Percentiles rank a stretch among this genome's conserved stretches.
phyloP scores from a whole-genome alignment of 2,329 filamentous ascomycete genomes.

The Venturia pyrina region DNA sequence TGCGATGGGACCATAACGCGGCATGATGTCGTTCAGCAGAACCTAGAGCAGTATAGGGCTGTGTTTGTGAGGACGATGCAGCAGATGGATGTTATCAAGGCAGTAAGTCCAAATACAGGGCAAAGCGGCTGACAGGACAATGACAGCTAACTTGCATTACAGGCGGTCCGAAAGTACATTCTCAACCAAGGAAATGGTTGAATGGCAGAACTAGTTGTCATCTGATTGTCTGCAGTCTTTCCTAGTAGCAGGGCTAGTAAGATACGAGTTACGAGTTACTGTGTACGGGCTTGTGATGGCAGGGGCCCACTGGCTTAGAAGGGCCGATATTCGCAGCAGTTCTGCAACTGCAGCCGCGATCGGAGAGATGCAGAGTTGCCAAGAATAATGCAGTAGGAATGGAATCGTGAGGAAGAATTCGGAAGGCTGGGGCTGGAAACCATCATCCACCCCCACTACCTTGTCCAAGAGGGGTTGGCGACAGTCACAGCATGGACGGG shows the following conservation, averaged over 20 bases:
- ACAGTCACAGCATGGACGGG: too few relatives aligned
- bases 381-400: background rate
- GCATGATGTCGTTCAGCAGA: constrained; percentile 68
- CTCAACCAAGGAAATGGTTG: constrained; percentile 17
- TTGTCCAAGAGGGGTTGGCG: background rate
- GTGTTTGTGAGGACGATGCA: constrained; percentile 77
- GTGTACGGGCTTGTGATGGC: background rate
- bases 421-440: background rate
- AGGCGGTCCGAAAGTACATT: constrained; percentile 32
- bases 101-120: constrained; percentile 26
- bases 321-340: background rate
- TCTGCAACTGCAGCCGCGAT: background rate
- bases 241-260: too few relatives aligned
- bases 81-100: constrained; percentile 55
- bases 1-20: constrained; percentile 76
- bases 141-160: constrained; percentile 4
- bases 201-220: background rate
- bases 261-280: too few relatives aligned
- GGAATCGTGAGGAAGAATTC: background rate
- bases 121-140: background rate
- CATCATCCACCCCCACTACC: background rate
- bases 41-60: constrained; percentile 73
- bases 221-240: too few relatives aligned
- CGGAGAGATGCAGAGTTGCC: background rate
- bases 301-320: background rate